Evolutionary conservation across 495 filamentous ascomycete genomes (phyloP).

Genomic region (Penicillium angulare): DNA sequence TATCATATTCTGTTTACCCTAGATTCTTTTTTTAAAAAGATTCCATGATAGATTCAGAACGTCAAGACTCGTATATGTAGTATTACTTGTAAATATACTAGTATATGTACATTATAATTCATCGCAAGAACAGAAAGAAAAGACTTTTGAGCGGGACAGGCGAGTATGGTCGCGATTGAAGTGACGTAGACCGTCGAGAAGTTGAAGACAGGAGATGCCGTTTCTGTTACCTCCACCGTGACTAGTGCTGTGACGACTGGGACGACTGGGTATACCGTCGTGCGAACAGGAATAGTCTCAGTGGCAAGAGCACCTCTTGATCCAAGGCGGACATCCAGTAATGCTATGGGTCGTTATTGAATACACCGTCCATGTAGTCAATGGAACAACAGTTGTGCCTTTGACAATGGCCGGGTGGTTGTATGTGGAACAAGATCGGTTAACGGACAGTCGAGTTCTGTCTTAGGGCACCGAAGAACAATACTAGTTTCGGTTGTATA

Average conservation of each 20-base stretch:
- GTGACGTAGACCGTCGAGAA: background rate
- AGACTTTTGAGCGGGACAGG: background rate
- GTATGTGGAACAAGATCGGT: background rate
- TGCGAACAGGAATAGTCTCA: background rate
- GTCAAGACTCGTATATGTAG: too few relatives aligned
- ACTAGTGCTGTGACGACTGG: background rate
- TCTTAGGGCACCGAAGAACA: background rate
- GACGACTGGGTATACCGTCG: background rate
- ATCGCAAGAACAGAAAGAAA: background rate
- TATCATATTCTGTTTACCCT: too few relatives aligned
- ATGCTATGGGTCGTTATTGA: background rate
- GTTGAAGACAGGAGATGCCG: background rate
- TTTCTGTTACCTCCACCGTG: background rate
- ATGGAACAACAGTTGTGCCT: background rate
- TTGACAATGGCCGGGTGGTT: background rate
- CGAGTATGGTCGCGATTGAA: background rate
- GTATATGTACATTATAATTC: too few relatives aligned
- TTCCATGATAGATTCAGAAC: too few relatives aligned
- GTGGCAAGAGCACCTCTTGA: background rate
- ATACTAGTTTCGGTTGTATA: background rate
- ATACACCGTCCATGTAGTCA: background rate
- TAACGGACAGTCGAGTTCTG: background rate
- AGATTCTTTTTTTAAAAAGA: too few relatives aligned
- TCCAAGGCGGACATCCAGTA: background rate
- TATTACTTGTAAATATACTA: too few relatives aligned